phyloP scores from a whole-genome alignment of 1,139 yeast genomes.

The Geotrichum australiense region DNA sequence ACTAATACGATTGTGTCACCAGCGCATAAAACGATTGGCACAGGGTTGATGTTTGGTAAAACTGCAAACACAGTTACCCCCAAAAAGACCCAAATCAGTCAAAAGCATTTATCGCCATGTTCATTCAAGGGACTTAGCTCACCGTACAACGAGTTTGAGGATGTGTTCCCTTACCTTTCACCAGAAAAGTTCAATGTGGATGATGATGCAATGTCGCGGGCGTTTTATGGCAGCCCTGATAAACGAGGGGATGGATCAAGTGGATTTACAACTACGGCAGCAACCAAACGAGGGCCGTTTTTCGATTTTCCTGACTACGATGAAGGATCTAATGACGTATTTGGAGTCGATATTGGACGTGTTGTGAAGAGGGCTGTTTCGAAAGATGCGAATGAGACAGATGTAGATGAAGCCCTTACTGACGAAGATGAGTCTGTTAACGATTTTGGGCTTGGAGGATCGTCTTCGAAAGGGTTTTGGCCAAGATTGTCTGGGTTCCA shows the following conservation, averaged over 20 bases:
- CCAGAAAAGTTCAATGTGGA: slow-evolving; percentile 35
- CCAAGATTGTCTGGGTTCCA: slow-evolving; percentile 3
- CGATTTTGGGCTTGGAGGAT: background rate
- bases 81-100: slow-evolving; percentile 11
- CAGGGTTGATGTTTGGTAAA: slow-evolving; percentile 13
- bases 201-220: slow-evolving; percentile 47
- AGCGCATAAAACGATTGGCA: slow-evolving; percentile 11
- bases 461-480: background rate
- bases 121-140: slow-evolving; percentile 11
- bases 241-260: slow-evolving; percentile 33
- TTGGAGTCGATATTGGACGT: slow-evolving; percentile 52
- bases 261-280: slow-evolving; percentile 37
- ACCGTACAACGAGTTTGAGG: slow-evolving; percentile 15
- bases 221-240: slow-evolving; percentile 38
- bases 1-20: slow-evolving; percentile 15
- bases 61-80: slow-evolving; percentile 13
- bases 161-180: slow-evolving; percentile 12
- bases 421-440: slow-evolving; percentile 10
- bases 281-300: slow-evolving; percentile 27
- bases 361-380: slow-evolving; percentile 45
- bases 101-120: slow-evolving; percentile 13
- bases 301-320: slow-evolving; percentile 27
- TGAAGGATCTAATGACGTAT: slow-evolving; percentile 37
- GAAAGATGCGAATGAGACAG: slow-evolving; percentile 16
- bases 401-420: slow-evolving; percentile 11